Percentiles rank a stretch among this genome's conserved stretches.
These are phyloP conservation scores for Ceratopteris richardii DNA, from an alignment of 75 land plant species.

Conservation along the genomic window DNA sequence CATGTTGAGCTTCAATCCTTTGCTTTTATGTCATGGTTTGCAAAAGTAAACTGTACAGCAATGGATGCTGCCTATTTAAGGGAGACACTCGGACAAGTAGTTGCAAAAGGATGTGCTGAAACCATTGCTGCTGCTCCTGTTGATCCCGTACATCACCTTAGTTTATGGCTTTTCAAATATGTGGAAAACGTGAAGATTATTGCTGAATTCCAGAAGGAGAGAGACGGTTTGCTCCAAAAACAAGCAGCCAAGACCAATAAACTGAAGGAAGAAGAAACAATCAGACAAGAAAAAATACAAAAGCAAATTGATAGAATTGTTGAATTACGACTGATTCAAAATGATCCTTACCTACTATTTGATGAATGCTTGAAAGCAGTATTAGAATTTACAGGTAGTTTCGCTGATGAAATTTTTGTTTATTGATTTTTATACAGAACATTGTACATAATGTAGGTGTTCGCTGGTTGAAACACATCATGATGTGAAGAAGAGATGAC, in stretches of 20 bases:
- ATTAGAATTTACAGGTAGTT: constrained; percentile 1
- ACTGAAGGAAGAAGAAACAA: not conserved
- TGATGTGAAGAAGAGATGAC: no score
- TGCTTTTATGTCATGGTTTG: no score
- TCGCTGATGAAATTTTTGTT: not conserved
- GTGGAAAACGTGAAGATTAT: constrained; percentile 15
- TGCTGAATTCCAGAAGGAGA: constrained; percentile 7
- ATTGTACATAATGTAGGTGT: no score
- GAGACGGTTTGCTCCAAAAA: not conserved
- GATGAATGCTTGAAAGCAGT: not conserved
- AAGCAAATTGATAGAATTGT: not conserved
- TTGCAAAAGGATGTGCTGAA: constrained; percentile 20
- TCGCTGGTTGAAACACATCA: no score
- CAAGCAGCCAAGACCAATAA: not conserved
- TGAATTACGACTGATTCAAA: not conserved
- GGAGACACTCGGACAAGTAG: constrained; percentile 13
- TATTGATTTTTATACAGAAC: not conserved
- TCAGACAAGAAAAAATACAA: not conserved
- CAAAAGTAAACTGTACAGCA: no score
- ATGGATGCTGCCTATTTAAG: constrained; percentile 19
- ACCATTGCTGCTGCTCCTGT: constrained; percentile 7
- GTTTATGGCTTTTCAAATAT: constrained; percentile 24
- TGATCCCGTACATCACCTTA: constrained; percentile 18
- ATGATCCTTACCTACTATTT: constrained; percentile 1
- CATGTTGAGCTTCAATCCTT: no score